Evolutionary conservation across 2,329 filamentous ascomycete genomes (phyloP).

Genomic region (Ampelomyces quisqualis): DNA sequence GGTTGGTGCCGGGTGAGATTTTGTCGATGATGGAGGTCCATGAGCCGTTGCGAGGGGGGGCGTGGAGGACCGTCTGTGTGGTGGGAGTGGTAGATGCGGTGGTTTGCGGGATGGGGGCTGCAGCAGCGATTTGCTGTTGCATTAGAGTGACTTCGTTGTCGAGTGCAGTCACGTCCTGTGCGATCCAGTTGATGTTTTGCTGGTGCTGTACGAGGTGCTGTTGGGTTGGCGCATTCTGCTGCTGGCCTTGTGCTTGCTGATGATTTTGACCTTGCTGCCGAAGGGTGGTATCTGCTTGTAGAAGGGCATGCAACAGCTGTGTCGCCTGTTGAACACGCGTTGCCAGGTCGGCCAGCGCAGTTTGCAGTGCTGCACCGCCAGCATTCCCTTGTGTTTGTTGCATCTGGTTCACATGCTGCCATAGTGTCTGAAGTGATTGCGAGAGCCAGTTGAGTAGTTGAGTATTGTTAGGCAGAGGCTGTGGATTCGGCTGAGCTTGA

Average conservation of each 20-base stretch:
- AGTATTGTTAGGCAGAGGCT: slow-evolving; percentile 11
- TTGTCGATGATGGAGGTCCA: slow-evolving; percentile 55
- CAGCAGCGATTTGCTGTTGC: slow-evolving; percentile 7
- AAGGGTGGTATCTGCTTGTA: too few species aligned
- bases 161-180: background rate
- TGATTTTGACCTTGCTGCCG: slow-evolving; percentile 4
- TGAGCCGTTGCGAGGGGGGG: slow-evolving; percentile 46
- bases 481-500: slow-evolving; percentile 10
- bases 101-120: background rate
- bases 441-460: slow-evolving; percentile 20
- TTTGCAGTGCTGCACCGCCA: slow-evolving; percentile 15
- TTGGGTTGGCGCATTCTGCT: slow-evolving; percentile 1
- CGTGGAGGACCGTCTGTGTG: slow-evolving; percentile 36
- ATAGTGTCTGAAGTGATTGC: slow-evolving; percentile 19
- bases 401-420: slow-evolving; percentile 26
- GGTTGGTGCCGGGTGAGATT: slow-evolving; percentile 52
- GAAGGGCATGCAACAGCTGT: slow-evolving; percentile 5
- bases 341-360: slow-evolving; percentile 15
- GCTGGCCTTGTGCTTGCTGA: slow-evolving; percentile 1
- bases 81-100: slow-evolving; percentile 1
- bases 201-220: background rate
- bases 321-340: slow-evolving; percentile 16
- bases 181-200: background rate
- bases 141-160: background rate
- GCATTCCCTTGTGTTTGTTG: slow-evolving; percentile 12